Evolutionary conservation across 192 early-diverging fungal species (phyloP).

Genomic region (Chytriomyces sp.): DNA sequence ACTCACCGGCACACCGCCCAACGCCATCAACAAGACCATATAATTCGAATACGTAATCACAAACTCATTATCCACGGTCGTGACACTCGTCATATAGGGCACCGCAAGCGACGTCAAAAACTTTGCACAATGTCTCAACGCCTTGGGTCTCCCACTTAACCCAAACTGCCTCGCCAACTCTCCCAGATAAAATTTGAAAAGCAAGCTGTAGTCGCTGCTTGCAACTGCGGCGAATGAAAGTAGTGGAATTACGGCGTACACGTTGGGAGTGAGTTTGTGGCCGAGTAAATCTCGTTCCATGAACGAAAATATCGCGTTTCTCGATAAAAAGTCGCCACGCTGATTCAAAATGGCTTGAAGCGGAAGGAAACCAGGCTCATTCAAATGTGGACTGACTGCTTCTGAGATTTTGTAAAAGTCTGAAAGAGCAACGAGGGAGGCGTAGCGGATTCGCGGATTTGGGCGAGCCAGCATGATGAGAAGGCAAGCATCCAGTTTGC

Average conservation of each 20-base stretch:
- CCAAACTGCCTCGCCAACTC: constrained; percentile 50
- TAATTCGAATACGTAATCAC: constrained; percentile 45
- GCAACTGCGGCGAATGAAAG: constrained; percentile 49
- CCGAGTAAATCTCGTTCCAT: constrained; percentile 50
- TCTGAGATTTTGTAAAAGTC: constrained; percentile 53
- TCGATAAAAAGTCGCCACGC: constrained; percentile 37
- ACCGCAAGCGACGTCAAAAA: constrained; percentile 47
- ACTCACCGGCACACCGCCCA: constrained; percentile 51
- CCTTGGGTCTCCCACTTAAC: constrained; percentile 49
- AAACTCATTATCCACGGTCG: constrained; percentile 44
- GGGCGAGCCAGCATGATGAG: constrained; percentile 51
- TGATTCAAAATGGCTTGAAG: constrained; percentile 47
- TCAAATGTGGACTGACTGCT: constrained; percentile 29
- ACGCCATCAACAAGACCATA: constrained; percentile 48
- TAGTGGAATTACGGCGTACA: constrained; percentile 38
- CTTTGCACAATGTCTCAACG: constrained; percentile 53
- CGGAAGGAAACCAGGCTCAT: constrained; percentile 43
- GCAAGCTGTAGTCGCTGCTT: constrained; percentile 39
- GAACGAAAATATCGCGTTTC: constrained; percentile 52
- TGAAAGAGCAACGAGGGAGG: constrained; percentile 43
- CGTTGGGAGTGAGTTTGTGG: constrained; percentile 38
- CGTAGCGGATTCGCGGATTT: constrained; percentile 50
- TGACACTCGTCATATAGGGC: constrained; percentile 45
- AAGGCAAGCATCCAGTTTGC: constrained; percentile 55
- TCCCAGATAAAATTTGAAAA: constrained; percentile 55